Percentiles rank a stretch among this genome's conserved stretches.
phyloP scores from a whole-genome alignment of 192 early-diverging fungal species.

The Neocallimastix lanati region DNA sequence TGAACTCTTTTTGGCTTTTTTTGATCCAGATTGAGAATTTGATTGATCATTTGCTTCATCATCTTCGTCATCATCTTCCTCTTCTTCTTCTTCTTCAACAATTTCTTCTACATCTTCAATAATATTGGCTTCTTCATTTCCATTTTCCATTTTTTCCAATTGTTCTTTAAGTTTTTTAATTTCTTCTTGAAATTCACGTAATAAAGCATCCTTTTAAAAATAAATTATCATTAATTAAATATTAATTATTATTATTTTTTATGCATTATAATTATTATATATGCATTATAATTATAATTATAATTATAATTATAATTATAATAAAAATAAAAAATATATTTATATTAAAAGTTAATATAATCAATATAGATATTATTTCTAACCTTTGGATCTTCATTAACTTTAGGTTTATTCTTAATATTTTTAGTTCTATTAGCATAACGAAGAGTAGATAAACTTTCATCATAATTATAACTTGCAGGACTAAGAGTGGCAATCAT shows the following conservation, averaged over 20 bases:
- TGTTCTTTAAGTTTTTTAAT: conserved; percentile 33
- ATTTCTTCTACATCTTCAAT: conserved; percentile 21
- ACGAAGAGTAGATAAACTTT: conserved; percentile 37
- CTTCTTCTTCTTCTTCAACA: conserved; percentile 31
- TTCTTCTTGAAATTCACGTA: conserved; percentile 47
- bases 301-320: not conserved
- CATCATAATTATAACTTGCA: conserved; percentile 43
- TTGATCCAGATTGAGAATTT: conserved; percentile 2
- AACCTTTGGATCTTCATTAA: conserved; percentile 50
- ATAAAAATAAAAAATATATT: not conserved
- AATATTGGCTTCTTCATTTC: conserved; percentile 8
- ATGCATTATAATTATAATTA: not conserved
- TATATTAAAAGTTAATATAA: no score
- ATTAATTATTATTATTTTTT: no score
- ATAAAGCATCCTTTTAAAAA: conserved; percentile 31
- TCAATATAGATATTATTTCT: no score
- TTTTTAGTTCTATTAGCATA: conserved; percentile 47
- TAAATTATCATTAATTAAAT: no score
- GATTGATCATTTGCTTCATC: not conserved
- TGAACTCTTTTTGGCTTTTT: conserved; percentile 5
- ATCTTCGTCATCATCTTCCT: conserved; percentile 17
- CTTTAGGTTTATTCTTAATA: conserved; percentile 51
- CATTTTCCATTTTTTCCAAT: conserved; percentile 22
- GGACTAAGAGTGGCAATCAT: conserved; percentile 46
- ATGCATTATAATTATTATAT: no score